These are phyloP conservation scores for Ogataea paraovalis DNA, from an alignment of 805 yeast species.

Conservation along the genomic window DNA sequence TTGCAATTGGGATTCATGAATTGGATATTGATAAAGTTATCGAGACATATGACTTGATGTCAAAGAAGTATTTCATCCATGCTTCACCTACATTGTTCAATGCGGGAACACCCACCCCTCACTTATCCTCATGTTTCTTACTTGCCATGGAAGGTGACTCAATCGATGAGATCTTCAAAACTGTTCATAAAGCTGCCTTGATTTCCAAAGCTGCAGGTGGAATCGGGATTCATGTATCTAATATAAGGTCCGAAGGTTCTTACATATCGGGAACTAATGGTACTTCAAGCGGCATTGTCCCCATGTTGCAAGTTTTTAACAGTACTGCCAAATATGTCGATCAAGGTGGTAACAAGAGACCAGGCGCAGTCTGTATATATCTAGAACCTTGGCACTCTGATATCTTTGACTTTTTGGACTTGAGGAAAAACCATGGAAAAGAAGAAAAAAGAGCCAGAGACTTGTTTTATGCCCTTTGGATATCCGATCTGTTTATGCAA, in stretches of 20 bases:
- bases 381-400: conserved; percentile 98
- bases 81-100: conserved; percentile 95
- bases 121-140: conserved; percentile 88
- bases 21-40: conserved; percentile 56
- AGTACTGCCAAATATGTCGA: conserved; percentile 96
- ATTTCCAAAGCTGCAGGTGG: conserved; percentile 97
- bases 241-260: conserved; percentile 82
- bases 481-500: conserved; percentile 91
- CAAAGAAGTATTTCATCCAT: conserved; percentile 81
- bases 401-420: conserved; percentile 77
- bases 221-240: conserved; percentile 83
- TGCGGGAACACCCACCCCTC: conserved; percentile 84
- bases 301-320: conserved; percentile 95
- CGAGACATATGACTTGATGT: conserved; percentile 87
- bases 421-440: conserved; percentile 91
- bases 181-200: conserved; percentile 82
- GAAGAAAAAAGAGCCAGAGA: conserved; percentile 94
- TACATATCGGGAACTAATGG: conserved; percentile 92
- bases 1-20: conserved; percentile 86
- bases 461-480: conserved; percentile 90
- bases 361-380: conserved; percentile 94
- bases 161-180: conserved; percentile 89
- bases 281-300: conserved; percentile 85
- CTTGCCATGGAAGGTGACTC: conserved; percentile 92
- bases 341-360: conserved; percentile 97